Evolutionary conservation across 2,329 filamentous ascomycete genomes (phyloP), one percentile per base, ranked within the genome.

Genomic region (Ascochyta rabiei): DNA sequence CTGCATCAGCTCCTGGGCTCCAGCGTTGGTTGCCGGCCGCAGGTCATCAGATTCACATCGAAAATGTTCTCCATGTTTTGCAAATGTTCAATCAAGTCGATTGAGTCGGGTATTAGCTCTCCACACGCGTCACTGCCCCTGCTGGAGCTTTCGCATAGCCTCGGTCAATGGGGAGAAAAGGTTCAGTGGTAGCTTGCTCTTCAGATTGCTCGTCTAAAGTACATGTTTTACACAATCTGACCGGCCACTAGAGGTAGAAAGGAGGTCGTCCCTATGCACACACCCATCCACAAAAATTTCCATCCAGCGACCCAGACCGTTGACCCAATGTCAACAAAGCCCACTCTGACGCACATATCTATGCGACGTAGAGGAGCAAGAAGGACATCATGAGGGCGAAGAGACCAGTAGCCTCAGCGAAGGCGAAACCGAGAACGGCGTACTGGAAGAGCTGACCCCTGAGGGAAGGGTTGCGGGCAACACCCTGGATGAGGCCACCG

Each of bases 361-460:
- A 75, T 60, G 72, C 71, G 53, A 75, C 74, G 73, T 75, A 76
- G 68, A 75, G 72, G 67, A 75, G 71, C 58, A 76, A 57, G 73
- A 76, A 76, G 52, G 74, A 75, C 72, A 80, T 78, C 78, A 80
- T 80, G 69, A 83, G 77, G 62, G 81, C 80, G 77, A 83, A 83
- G 57, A 83, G 78, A 75, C 89, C 89, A 73, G 90, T 91, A 82
- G 91, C 90, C 81, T 95, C 91, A 81, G 93, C 90, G 88, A 95
- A 95, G 78, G 90, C 91, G 84, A 95, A 95, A 84, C 91, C 90
- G 77, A 95, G 84, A 89, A 95, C 93, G 86, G 90, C 90, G 83
- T 95, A 93, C 71, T 89, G 90, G 89, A 95, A 96, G 77, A 96
- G 90, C 87, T 96, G 91, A 79, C 90, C 91, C 84, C 90, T 89